Base-by-base conservation (phyloP, 2,329 filamentous ascomycete species). In the Fusarium sp. region DNA sequence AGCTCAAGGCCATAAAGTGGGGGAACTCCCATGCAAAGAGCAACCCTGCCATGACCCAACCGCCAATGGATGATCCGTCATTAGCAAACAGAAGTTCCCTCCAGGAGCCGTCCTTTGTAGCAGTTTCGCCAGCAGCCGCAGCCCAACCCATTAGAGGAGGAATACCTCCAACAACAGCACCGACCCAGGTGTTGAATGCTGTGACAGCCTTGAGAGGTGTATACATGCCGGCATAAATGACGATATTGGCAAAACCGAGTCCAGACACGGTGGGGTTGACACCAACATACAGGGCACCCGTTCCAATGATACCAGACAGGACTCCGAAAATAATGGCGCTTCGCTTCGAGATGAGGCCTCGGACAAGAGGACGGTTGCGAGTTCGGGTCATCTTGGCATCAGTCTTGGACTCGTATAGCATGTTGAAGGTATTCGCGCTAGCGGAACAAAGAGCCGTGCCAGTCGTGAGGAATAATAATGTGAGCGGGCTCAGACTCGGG, bases 111-210 rank as follows among this genome's bases (percentile, higher is more conserved):
- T 90, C 89, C 20, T 86, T 87, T 3, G 90, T 92, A 8, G 93
- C 93, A 46, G 90, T 91, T 79, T 97, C 93, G 56, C 93, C 94
- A 0, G 93, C 94, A 0, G 96, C 96, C 0, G 96, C 96, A 14
- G 93, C 92, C 96, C 96, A 99, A 70, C 96, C 96, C 96, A 99
- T 99, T 31, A 99, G 81, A 0, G 96, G 96, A 0, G 96, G 95
- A 61, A 99, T 97, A 1, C 91, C 94, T 66, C 96, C 96, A 0
- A 99, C 93, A 0, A 99, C 80, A 4, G 94, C 96, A 14, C 96
- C 96, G 14, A 96, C 87, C 96, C 96, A 99, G 0, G 96, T 99
- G 77, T 99, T 99, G 63, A 94, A 81, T 9, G 90, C 91, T 4
- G 91, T 92, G 11, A 97, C 83, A 6, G 93, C 90, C 81, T 99